Conservation (phyloP, 2,329 filamentous ascomycete genomes). For the Lasiodiplodia hormozganensis region DNA sequence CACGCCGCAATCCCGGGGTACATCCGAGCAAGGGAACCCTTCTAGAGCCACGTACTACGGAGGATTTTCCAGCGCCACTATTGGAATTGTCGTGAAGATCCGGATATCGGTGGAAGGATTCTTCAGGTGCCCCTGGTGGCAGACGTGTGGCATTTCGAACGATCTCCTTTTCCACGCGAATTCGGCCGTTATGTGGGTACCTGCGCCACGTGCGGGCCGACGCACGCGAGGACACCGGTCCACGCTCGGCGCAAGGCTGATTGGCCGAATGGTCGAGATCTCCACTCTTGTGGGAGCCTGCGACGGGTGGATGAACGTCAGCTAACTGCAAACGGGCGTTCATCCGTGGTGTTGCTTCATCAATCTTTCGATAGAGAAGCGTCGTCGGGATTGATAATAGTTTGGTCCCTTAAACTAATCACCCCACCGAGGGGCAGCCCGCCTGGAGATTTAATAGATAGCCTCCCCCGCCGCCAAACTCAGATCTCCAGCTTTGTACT, state of each 20-base stretch:
- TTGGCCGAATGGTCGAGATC: conserved; percentile 1
- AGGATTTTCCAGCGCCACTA: neutral
- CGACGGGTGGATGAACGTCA: conserved; percentile 9
- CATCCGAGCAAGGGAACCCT: conserved; percentile 5
- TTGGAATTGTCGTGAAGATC: neutral
- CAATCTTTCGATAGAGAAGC: conserved; percentile 15
- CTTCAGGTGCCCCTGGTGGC: neutral
- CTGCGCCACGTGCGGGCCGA: conserved; percentile 25
- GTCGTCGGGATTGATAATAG: conserved; percentile 19
- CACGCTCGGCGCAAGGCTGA: conserved; percentile 19
- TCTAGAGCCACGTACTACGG: neutral
- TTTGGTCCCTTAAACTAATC: conserved; percentile 12
- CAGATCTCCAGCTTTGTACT: conserved; percentile 14
- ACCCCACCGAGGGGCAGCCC: conserved; percentile 10
- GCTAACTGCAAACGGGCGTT: conserved; percentile 14
- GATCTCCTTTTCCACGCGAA: conserved; percentile 26
- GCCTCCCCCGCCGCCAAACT: neutral
- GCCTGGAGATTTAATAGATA: conserved; percentile 13
- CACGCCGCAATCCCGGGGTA: conserved; percentile 5
- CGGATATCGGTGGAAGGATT: neutral
- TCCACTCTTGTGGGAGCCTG: conserved; percentile 3
- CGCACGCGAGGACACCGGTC: conserved; percentile 14
- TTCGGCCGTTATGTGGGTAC: conserved; percentile 17
- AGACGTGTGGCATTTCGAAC: neutral
- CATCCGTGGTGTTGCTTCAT: conserved; percentile 10